Percentiles rank a stretch among this genome's conserved stretches.
Evolutionary conservation across 805 yeast species (phyloP).

Genomic region (Scheffersomyces amazonensis): DNA sequence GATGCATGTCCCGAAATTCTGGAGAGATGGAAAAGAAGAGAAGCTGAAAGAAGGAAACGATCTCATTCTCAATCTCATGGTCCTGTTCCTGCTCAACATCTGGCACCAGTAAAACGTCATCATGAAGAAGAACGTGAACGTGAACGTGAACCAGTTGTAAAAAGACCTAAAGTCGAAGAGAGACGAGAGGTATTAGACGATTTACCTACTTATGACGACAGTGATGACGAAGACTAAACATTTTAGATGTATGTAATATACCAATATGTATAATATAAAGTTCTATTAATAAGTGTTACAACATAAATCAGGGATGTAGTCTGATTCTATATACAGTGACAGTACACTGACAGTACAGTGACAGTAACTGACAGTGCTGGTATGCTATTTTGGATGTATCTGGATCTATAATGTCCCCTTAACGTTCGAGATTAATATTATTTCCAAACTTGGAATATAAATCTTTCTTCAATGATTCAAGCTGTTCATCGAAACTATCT

Average conservation of each 20-base stretch:
- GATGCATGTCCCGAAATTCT: conserved; percentile 56
- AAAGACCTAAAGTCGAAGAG: conserved; percentile 12
- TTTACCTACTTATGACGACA: conserved; percentile 41
- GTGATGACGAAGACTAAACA: conserved; percentile 26
- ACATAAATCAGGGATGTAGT: too few relatives aligned
- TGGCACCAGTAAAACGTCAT: background rate
- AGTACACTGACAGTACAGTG: too few relatives aligned
- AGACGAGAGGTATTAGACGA: conserved; percentile 11
- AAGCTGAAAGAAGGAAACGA: conserved; percentile 29
- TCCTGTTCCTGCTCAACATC: too few relatives aligned
- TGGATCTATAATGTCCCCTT: too few relatives aligned
- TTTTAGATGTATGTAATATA: too few relatives aligned
- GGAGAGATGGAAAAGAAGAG: conserved; percentile 61
- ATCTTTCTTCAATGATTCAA: conserved; percentile 63
- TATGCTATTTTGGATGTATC: too few relatives aligned
- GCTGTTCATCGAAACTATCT: conserved; percentile 49
- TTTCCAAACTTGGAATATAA: conserved; percentile 87
- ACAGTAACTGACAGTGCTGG: too few relatives aligned
- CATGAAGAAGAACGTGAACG: background rate
- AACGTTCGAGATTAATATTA: conserved; percentile 79
- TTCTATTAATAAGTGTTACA: too few relatives aligned
- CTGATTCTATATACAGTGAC: too few relatives aligned
- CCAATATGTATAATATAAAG: too few relatives aligned
- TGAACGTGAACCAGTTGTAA: background rate
- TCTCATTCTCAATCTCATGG: background rate